These are phyloP conservation scores for Paramyrothecium roridum DNA, from an alignment of 2,329 filamentous ascomycete genomes.

Conservation along the genomic window DNA sequence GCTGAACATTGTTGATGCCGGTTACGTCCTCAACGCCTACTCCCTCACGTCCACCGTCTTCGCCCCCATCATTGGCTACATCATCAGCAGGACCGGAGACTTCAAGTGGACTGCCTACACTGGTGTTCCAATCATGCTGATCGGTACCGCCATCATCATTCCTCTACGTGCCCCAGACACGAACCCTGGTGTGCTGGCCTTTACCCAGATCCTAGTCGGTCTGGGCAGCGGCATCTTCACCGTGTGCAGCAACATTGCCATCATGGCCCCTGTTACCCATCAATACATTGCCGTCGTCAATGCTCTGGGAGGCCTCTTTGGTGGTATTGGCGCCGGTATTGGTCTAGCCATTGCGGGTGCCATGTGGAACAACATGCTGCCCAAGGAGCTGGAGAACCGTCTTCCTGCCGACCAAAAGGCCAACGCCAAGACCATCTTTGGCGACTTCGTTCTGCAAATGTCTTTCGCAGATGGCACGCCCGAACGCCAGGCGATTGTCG, in stretches of 20 bases:
- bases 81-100: conserved; percentile 43
- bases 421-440: conserved; percentile 34
- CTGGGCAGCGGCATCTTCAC: conserved; percentile 38
- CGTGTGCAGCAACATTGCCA: conserved; percentile 47
- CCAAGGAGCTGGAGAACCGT: conserved; percentile 34
- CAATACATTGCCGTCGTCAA: conserved; percentile 55
- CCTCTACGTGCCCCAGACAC: conserved; percentile 31
- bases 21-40: conserved; percentile 42
- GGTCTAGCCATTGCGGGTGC: conserved; percentile 57
- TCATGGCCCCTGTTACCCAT: conserved; percentile 54
- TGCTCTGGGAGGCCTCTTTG: conserved; percentile 56
- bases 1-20: conserved; percentile 31
- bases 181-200: conserved; percentile 44
- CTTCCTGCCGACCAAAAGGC: conserved; percentile 40
- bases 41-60: conserved; percentile 43
- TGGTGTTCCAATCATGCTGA: conserved; percentile 35
- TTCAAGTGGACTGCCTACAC: conserved; percentile 40
- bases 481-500: conserved; percentile 53
- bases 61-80: conserved; percentile 40
- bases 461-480: conserved; percentile 44
- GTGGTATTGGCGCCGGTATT: conserved; percentile 55
- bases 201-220: conserved; percentile 55
- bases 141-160: conserved; percentile 41
- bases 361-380: conserved; percentile 57
- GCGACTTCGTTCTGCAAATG: conserved; percentile 48